Evolutionary conservation across 129 eudicot species (phyloP).

Genomic region (Flaveria ramosissima): DNA sequence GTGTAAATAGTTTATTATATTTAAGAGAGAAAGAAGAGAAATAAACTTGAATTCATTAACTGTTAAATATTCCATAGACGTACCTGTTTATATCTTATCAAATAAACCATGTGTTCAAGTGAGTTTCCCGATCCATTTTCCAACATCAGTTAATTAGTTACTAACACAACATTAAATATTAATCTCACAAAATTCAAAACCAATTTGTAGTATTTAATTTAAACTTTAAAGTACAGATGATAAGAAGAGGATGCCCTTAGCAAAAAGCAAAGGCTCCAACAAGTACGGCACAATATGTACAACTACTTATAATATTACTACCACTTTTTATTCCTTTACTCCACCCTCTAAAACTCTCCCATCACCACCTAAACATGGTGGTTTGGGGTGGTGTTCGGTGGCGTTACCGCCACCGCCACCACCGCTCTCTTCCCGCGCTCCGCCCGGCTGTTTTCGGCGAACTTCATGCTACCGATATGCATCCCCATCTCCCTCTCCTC

Average conservation of each 20-base stretch:
- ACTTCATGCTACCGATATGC: conserved; percentile 54
- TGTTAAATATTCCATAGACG: no score
- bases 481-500: conserved; percentile 53
- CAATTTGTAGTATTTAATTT: not conserved
- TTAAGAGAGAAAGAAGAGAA: no score
- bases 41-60: no score
- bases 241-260: not conserved
- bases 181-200: not conserved
- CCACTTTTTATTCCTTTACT: not conserved
- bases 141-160: not conserved
- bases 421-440: conserved; percentile 50
- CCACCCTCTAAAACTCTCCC: not conserved
- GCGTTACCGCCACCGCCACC: conserved; percentile 18
- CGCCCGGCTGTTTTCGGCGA: conserved; percentile 51
- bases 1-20: no score
- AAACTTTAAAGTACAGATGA: not conserved
- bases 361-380: conserved; percentile 31
- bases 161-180: not conserved
- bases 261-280: not conserved
- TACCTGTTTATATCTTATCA: no score
- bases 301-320: conserved; percentile 4
- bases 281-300: conserved; percentile 27
- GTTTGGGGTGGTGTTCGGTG: conserved; percentile 36
- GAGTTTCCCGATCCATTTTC: no score
- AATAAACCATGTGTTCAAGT: no score